Base-by-base conservation (phyloP, 805 yeast genomes). In the Cyberlindnera petersonii region DNA sequence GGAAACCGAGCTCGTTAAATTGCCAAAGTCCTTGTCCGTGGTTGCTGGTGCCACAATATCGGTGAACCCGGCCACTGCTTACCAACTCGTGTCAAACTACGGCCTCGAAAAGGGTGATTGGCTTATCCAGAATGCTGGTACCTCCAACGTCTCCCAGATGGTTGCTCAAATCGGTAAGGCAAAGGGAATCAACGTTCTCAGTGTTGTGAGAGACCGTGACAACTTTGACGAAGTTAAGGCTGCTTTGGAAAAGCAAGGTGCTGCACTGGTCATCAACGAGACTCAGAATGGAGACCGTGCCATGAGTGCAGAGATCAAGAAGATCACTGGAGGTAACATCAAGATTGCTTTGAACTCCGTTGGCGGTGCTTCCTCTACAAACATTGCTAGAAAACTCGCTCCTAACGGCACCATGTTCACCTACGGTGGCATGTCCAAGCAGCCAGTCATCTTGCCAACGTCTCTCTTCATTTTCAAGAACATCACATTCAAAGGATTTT, bases 381-480 rank as follows among this genome's bases (percentile, higher is more conserved):
- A 82, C 29, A 71, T 93, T 50, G 91, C 95, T 9, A 73, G 96
- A 50, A 91, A 88, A 59, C 71, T 93, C 40, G 79, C 77, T 26
- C 64, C 68, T 13, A 77, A 85, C 51, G 95, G 93, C 2, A 73
- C 79, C 33, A 66, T 93, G 69, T 76, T 88, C 50, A 87, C 98
- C 1, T 93, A 93, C 57, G 99, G 99, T 24, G 98, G 95, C 26
- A 93, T 93, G 98, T 86, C 97, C 4, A 79, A 82, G 70, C 89
- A 86, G 64, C 98, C 98, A 2, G 94, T 93, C 9, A 74, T 77
- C n/a, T 63, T 93, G 40, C 96, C 98, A 27, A 87, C 96, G 1
- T 77, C 95, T 0, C 66, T 86, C 43, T 86, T 86, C 57, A 89
- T 93, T 48, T 93, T 93, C 71, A 93, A 91, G 63, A 84, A 89